Evolutionary conservation across 2,329 filamentous ascomycete genomes (phyloP), one percentile per base, ranked within the genome.

Genomic region (Endoconidiophora laricicola): DNA sequence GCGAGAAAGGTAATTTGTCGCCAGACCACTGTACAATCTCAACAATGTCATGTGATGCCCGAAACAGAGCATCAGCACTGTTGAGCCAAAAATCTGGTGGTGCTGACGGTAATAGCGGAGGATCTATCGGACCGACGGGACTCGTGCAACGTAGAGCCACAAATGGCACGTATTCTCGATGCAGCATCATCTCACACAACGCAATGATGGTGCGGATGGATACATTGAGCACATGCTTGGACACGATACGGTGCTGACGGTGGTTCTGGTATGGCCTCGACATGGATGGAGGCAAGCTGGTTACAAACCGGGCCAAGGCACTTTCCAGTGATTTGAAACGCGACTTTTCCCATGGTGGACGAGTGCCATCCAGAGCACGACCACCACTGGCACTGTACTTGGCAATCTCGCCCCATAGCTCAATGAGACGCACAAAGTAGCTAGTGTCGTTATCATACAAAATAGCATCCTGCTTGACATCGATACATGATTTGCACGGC

Each of bases 1-100:
- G 78, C 1, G 81, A 85, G 60, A 84, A 75, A 1, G 79, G 76
- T 2, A 83, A 64, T 50, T 74, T 74, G 49, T 74, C 70, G 49
- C 74, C 70, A 57, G 76, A 80, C 3, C 78, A 74, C 12, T 73
- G 69, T 14, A 82, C 72, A 24, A 86, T 65, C 49, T 82, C 73
- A 41, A 81, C 70, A 53, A 85, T 78, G 22, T 79, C 73, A 46
- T 70, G 69, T 4, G 76, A 76, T 2, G 79, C 72, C 52, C 67
- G 70, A 61, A 83, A 86, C 49, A 81, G 71, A 45, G 74, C 68
- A 37, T 73, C 69, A 3, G 80, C 78, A 55, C 74, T 79, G 10
- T 72, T 63, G 42, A 74, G 69, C 79, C 79, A 84, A 57, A 80
- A 84, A 0, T 69, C 69, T 23, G 36, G 44, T 0, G 58, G 56